Base-by-base conservation (phyloP, 1,139 yeast species). In the Geotrichum fermentans region DNA sequence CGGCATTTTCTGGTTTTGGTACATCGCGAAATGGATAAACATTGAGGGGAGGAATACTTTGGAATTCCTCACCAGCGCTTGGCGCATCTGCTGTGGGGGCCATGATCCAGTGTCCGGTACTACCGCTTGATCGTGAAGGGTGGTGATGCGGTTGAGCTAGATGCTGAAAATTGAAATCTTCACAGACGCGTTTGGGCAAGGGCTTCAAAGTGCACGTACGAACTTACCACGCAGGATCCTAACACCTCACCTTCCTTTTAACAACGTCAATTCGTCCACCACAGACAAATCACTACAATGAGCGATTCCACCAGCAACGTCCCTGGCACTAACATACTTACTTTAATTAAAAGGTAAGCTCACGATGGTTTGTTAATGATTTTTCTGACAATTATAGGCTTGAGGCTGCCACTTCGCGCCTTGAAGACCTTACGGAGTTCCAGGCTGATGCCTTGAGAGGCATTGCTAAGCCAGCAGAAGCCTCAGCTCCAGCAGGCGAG, bases 331-430 rank as follows among this genome's bases (percentile, higher is more conserved):
- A 87, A 85, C 64, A 75, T 87, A 54, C 86, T 84, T 41, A 87
- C 94, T 52, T 75, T 87, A 51, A 77, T 87, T 69, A 87, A 87
- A 63, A 67, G 79, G 74, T 72, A 63, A 43, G 74, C 61, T 14
- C 7, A 13, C 2, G n/a, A n/a, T 20, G 16, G 11, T 13, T 18
- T 32, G 11, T 17, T 40, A 39, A 34, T 24, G 10, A 10, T 11
- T 34, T 34, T 5, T 30, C 28, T 22, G 20, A 22, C 11, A 32
- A 16, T 3, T 38, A n/a, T 43, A 61, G 96, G 56, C 77, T 89
- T 60, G 97, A 89, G 67, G 92, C 95, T 16, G 97, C 97, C 36
- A 88, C 97, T 13, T 83, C 96, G 13, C 79, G 97, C 47, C 78
- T 89, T 61, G 97, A 89, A 62, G 96, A 89, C 66, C 80, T 89